Evolutionary conservation across 495 filamentous ascomycete species (phyloP).

Genomic region (Talaromyces ruber): DNA sequence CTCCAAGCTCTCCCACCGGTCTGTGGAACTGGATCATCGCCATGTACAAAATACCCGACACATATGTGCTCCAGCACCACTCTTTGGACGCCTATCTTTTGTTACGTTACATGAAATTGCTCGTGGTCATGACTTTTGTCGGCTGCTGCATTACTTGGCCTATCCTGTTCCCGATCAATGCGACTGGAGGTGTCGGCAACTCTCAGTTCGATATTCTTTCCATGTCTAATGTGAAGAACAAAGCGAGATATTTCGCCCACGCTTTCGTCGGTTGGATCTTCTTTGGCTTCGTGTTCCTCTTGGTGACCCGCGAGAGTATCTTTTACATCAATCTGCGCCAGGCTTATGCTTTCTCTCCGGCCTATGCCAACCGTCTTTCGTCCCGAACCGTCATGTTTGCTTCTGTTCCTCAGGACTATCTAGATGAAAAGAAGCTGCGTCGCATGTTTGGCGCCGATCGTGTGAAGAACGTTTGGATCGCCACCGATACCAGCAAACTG

Average conservation of each 20-base stretch:
- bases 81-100: conserved; percentile 85
- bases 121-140: conserved; percentile 64
- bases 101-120: conserved; percentile 73
- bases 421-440: conserved; percentile 64
- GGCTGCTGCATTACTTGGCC: conserved; percentile 79
- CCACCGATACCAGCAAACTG: conserved; percentile 68
- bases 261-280: conserved; percentile 66
- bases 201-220: conserved; percentile 71
- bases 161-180: conserved; percentile 78
- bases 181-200: conserved; percentile 53
- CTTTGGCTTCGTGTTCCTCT: conserved; percentile 77
- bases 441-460: conserved; percentile 64
- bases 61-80: conserved; percentile 79
- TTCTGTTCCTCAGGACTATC: conserved; percentile 68
- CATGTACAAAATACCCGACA: conserved; percentile 75
- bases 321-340: conserved; percentile 95
- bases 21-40: conserved; percentile 65
- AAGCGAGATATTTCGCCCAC: conserved; percentile 70
- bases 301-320: conserved; percentile 84
- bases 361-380: conserved; percentile 83
- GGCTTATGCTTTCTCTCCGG: conserved; percentile 82
- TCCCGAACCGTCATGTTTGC: conserved; percentile 91
- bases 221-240: conserved; percentile 58
- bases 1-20: conserved; percentile 59
- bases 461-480: conserved; percentile 83